Evolutionary conservation across 2,329 filamentous ascomycete genomes (phyloP), one percentile per base, ranked within the genome.

Genomic region (Emericellopsis cladophorae): DNA sequence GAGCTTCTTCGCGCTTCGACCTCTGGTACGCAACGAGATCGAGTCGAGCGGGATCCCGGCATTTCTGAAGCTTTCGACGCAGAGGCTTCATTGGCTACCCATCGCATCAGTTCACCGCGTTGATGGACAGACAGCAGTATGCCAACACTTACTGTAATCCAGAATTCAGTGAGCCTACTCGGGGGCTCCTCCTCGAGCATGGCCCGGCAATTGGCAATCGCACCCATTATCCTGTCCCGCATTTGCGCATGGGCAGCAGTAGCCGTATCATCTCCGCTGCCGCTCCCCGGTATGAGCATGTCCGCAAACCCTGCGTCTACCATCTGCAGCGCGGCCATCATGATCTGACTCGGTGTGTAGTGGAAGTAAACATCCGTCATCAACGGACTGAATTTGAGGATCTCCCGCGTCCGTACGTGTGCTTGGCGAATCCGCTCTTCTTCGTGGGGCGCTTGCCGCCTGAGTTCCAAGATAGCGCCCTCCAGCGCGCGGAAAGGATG

Each of bases 331-430:
- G 89, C 79, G 0, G 86, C 81, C 44, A 96, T 72, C 79, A 89
- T 89, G 56, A 96, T 94, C 59, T 98, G 92, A 21, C 85, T 84
- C 0, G 92, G 92, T 0, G 90, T 90, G 63, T 85, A 96, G 60
- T 95, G 82, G 62, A 96, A 95, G 64, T 96, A 96, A n/a, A 78
- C 88, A 53, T 98, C 92, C 22, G 90, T 95, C 45, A 95, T 72
- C 39, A 94, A 67, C 0, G 88, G 84, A 43, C 85, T 84, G 41
- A 79, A 82, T 54, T 86, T 86, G 41, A 93, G 74, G 37, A 86
- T 70, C 16, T 80, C 76, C 34, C 84, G 74, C 0, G 89, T 84
- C 40, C 72, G 73, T n/a, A 68, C 68, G 54, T 94, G 88, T 0
- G 86, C 86, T 10, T 68, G 68, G 38, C 62, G 63, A 24, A 78